A percentile compares a stretch with the other conserved stretches of the same genome.
These are phyloP conservation scores for Saturnispora quitensis DNA, from an alignment of 805 yeast genomes.

Conservation along the genomic window DNA sequence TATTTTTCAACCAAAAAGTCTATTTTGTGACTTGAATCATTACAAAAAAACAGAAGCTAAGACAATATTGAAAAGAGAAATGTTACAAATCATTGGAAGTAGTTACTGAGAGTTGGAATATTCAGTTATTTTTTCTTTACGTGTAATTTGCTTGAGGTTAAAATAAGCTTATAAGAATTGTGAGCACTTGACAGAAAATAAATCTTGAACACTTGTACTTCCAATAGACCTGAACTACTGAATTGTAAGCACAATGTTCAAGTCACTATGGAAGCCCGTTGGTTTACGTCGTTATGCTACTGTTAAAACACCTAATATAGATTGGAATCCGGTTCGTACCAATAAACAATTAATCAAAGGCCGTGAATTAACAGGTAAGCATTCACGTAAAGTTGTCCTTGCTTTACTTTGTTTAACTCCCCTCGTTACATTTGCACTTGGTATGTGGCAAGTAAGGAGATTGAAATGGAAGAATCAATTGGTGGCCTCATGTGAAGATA, in stretches of 20 bases:
- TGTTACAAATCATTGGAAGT: no score
- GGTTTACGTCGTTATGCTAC: conserved; percentile 22
- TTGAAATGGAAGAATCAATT: conserved; percentile 81
- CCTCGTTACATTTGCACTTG: conserved; percentile 71
- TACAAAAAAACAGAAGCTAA: not conserved
- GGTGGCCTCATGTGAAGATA: conserved; percentile 74
- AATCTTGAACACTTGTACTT: not conserved
- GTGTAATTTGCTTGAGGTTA: no score
- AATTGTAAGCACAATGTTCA: not conserved
- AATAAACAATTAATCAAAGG: conserved; percentile 30
- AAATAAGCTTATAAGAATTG: not conserved
- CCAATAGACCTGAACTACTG: not conserved
- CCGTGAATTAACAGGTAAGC: conserved; percentile 17
- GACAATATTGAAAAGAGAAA: no score
- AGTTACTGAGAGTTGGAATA: no score
- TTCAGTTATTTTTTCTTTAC: not conserved
- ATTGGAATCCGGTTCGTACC: conserved; percentile 74
- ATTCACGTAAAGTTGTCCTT: conserved; percentile 23
- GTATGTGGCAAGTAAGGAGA: conserved; percentile 88
- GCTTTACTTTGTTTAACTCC: conserved; percentile 66
- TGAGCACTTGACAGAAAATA: not conserved
- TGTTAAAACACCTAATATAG: conserved; percentile 61
- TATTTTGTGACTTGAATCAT: not conserved
- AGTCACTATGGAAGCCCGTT: not conserved
- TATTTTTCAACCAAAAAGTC: no score